These are phyloP conservation scores for Alternaria ethzedia DNA, from an alignment of 2,329 filamentous ascomycete species.

Conservation along the genomic window DNA sequence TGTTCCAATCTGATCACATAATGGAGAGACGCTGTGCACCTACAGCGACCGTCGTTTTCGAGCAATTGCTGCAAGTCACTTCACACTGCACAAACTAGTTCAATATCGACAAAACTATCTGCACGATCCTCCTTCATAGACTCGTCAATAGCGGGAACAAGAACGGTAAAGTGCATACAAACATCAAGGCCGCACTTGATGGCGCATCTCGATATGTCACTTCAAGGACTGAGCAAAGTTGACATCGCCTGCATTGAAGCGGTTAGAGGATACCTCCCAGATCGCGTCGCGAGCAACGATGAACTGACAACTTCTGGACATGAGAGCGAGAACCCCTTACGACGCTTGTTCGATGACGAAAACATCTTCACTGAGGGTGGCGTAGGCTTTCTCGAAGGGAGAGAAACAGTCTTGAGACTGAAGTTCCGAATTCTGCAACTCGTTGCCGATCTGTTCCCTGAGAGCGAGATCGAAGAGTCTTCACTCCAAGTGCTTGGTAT, in stretches of 20 bases:
- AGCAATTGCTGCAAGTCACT: background rate
- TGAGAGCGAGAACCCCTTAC: background rate
- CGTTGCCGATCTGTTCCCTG: background rate
- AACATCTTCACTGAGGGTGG: background rate
- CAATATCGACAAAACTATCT: background rate
- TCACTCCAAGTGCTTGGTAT: background rate
- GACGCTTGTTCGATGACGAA: background rate
- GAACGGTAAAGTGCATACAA: background rate
- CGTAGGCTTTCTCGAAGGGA: background rate
- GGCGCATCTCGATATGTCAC: background rate
- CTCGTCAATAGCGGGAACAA: too few relatives aligned
- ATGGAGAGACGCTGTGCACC: background rate
- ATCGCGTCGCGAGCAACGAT: background rate
- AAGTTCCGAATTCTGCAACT: background rate
- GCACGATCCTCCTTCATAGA: rapidly evolving
- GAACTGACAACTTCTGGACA: background rate
- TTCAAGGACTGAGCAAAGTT: background rate
- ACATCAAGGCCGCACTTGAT: background rate
- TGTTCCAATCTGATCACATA: background rate
- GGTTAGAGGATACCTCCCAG: background rate
- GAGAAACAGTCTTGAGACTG: background rate
- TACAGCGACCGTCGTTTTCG: background rate
- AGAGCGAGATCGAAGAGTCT: background rate
- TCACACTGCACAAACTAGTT: background rate
- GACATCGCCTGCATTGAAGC: background rate